phyloP scores from a whole-genome alignment of 2,329 filamentous ascomycete genomes.

The Colletotrichum orchidophilum region DNA sequence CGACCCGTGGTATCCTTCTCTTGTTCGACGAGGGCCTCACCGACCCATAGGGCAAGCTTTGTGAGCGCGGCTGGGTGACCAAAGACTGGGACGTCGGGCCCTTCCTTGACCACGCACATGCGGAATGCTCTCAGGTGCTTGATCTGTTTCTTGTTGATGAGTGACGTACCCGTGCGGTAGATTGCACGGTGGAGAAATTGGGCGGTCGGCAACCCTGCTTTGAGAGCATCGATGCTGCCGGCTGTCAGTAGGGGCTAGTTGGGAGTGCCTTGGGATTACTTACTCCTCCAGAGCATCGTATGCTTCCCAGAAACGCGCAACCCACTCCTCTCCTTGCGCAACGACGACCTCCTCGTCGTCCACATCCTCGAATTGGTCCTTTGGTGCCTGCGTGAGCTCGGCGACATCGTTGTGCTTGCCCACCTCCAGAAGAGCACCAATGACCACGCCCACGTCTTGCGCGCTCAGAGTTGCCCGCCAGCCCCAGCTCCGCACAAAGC shows the following conservation, averaged over 20 bases:
- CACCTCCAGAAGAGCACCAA: slow-evolving; percentile 92
- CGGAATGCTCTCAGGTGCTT: slow-evolving; percentile 92
- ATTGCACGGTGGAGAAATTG: slow-evolving; percentile 93
- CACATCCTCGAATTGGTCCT: slow-evolving; percentile 50
- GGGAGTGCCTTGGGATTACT: slow-evolving; percentile 41
- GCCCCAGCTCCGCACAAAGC: slow-evolving; percentile 96
- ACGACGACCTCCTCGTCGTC: slow-evolving; percentile 54
- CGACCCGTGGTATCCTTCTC: slow-evolving; percentile 81
- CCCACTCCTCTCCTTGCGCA: slow-evolving; percentile 70
- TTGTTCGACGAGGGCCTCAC: slow-evolving; percentile 89
- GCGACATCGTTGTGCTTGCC: slow-evolving; percentile 65
- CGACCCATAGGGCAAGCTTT: slow-evolving; percentile 93
- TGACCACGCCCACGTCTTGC: slow-evolving; percentile 91
- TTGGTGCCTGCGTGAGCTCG: slow-evolving; percentile 42
- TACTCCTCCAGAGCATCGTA: slow-evolving; percentile 78
- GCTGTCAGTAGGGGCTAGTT: slow-evolving; percentile 54
- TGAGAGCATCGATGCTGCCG: slow-evolving; percentile 77
- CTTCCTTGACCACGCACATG: slow-evolving; percentile 95
- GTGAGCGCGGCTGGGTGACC: slow-evolving; percentile 92
- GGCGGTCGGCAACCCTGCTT: slow-evolving; percentile 80
- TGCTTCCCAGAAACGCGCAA: slow-evolving; percentile 75
- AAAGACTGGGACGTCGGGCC: slow-evolving; percentile 90
- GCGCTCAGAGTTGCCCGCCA: slow-evolving; percentile 95
- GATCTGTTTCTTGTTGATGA: slow-evolving; percentile 94
- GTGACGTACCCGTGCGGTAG: slow-evolving; percentile 87